Evolutionary conservation across 2,329 filamentous ascomycete species (phyloP).

Genomic region (Trichoderma afroharzianum): DNA sequence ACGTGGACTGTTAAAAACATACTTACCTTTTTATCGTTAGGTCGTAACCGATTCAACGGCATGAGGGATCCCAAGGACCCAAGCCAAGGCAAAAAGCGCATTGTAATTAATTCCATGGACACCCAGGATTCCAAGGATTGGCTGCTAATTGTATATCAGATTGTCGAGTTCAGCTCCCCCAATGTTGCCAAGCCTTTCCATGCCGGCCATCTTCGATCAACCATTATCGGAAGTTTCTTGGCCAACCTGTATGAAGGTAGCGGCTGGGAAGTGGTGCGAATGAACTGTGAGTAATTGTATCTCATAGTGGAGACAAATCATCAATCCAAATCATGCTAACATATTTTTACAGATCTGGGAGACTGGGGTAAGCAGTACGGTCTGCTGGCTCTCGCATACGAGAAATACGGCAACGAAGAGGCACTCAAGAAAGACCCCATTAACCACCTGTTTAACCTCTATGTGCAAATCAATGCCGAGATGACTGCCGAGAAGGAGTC

Average conservation of each 20-base stretch:
- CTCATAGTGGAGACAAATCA: not conserved
- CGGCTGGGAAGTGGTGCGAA: slow-evolving; percentile 69
- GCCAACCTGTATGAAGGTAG: slow-evolving; percentile 66
- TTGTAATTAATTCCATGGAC: slow-evolving; percentile 28
- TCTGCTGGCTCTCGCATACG: slow-evolving; percentile 69
- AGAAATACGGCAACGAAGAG: slow-evolving; percentile 71
- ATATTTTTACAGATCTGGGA: slow-evolving; percentile 54
- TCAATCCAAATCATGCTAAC: not conserved
- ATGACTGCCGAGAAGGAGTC: slow-evolving; percentile 63
- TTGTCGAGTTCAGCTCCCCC: slow-evolving; percentile 80
- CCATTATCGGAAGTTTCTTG: slow-evolving; percentile 75
- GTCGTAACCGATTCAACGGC: slow-evolving; percentile 42
- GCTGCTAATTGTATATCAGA: slow-evolving; percentile 26
- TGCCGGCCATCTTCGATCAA: slow-evolving; percentile 71
- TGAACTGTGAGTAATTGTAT: slow-evolving; percentile 49
- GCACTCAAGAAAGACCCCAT: slow-evolving; percentile 70
- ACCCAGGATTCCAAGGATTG: not conserved
- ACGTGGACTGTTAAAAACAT: not conserved
- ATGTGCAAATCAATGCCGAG: slow-evolving; percentile 71
- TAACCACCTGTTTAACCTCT: slow-evolving; percentile 78
- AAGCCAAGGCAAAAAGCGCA: slow-evolving; percentile 58
- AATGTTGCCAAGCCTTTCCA: slow-evolving; percentile 87
- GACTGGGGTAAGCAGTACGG: slow-evolving; percentile 80
- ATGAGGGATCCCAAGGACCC: slow-evolving; percentile 60
- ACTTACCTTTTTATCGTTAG: not conserved